Conservation (phyloP, 2,329 filamentous ascomycete genomes). For the Talaromyces sp. region DNA sequence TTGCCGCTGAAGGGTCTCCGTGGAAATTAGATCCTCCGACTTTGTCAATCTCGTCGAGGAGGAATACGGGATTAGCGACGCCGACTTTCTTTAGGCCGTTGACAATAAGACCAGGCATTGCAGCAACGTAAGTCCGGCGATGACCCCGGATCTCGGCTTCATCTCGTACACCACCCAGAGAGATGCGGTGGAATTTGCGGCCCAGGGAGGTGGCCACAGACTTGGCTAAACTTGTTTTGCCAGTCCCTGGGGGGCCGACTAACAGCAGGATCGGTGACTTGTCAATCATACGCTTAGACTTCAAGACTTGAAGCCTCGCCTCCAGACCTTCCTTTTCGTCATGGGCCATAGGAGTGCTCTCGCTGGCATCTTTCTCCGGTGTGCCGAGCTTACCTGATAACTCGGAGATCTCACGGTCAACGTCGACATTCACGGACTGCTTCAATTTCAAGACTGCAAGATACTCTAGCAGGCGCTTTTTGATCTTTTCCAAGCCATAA, state of each 20-base stretch:
- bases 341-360: slow-evolving; percentile 48
- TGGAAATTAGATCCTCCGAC: slow-evolving; percentile 86
- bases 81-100: slow-evolving; percentile 93
- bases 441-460: slow-evolving; percentile 94
- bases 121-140: slow-evolving; percentile 90
- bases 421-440: slow-evolving; percentile 78
- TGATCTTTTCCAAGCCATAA: slow-evolving; percentile 93
- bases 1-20: slow-evolving; percentile 91
- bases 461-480: slow-evolving; percentile 93
- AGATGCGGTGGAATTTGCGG: slow-evolving; percentile 94
- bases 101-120: slow-evolving; percentile 96
- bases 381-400: slow-evolving; percentile 45
- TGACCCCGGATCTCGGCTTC: slow-evolving; percentile 97
- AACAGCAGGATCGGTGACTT: slow-evolving; percentile 94
- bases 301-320: slow-evolving; percentile 69
- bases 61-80: slow-evolving; percentile 89
- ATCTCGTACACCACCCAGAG: slow-evolving; percentile 88
- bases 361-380: slow-evolving; percentile 49
- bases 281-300: slow-evolving; percentile 80
- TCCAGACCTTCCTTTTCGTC: slow-evolving; percentile 43
- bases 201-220: slow-evolving; percentile 89
- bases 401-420: slow-evolving; percentile 68
- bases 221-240: slow-evolving; percentile 91
- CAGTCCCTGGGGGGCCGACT: slow-evolving; percentile 87
- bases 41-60: slow-evolving; percentile 98